phyloP scores from a whole-genome alignment of 768 basidiomycete species.

The Tylopilus vinaceipallidus region DNA sequence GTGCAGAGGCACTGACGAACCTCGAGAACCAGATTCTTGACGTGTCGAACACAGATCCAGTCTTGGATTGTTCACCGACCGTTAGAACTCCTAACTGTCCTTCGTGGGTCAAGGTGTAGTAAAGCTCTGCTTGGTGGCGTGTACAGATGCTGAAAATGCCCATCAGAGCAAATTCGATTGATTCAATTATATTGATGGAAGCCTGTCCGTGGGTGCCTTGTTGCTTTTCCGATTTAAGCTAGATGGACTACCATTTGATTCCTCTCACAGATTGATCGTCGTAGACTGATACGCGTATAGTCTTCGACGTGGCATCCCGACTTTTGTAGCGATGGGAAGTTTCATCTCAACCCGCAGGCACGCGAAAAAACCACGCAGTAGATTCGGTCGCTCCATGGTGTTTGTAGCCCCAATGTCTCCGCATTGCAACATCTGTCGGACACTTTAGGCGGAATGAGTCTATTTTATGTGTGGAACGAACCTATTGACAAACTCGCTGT shows the following conservation, averaged over 20 bases:
- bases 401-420: not conserved
- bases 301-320: not conserved
- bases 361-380: not conserved
- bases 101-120: not conserved
- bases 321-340: not conserved
- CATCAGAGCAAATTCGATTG: slow-evolving; percentile 1
- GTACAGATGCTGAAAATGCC: slow-evolving; percentile 1
- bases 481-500: not conserved
- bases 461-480: not conserved
- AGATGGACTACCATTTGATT: slow-evolving; percentile 1
- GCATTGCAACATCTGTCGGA: not conserved
- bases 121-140: not conserved
- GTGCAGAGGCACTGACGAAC: not conserved
- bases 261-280: slow-evolving; percentile 12
- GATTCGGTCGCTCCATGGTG: not conserved
- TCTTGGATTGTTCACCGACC: slow-evolving; percentile 12
- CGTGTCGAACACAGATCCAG: too few species aligned
- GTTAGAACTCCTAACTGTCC: not conserved
- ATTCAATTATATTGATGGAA: slow-evolving; percentile 4
- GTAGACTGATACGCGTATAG: not conserved
- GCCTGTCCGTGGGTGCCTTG: slow-evolving; percentile 5
- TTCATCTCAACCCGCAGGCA: not conserved
- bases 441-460: slow-evolving; percentile 6
- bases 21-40: not conserved
- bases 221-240: slow-evolving; percentile 18